phyloP scores from a whole-genome alignment of 192 early-diverging fungal genomes.

The Coemansia sp. region DNA sequence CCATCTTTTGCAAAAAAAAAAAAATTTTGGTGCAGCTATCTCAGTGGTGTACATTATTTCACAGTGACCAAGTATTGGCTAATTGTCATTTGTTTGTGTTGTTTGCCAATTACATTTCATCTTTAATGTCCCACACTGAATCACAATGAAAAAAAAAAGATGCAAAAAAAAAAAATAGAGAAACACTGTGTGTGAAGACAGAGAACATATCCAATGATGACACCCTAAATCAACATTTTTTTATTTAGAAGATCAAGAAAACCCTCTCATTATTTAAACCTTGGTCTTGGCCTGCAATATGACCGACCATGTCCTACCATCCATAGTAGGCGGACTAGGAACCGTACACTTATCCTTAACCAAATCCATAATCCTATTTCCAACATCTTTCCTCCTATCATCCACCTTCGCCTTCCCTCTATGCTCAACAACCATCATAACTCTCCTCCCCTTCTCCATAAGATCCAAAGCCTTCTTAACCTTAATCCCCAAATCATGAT shows the following conservation, averaged over 20 bases:
- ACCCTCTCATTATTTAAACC: neutral
- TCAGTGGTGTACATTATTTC: too few species aligned
- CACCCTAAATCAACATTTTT: too few species aligned
- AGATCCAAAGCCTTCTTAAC: slow-evolving; percentile 9
- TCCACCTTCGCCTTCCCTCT: neutral
- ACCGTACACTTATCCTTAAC: slow-evolving; percentile 10
- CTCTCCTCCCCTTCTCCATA: slow-evolving; percentile 27
- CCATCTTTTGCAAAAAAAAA: too few species aligned
- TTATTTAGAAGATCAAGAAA: neutral
- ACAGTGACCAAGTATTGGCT: too few species aligned
- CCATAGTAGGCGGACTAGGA: slow-evolving; percentile 10
- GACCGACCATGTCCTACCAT: slow-evolving; percentile 23
- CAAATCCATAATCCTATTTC: slow-evolving; percentile 1
- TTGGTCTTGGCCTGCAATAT: slow-evolving; percentile 25
- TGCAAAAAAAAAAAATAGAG: too few species aligned
- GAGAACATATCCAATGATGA: too few species aligned
- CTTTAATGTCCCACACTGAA: too few species aligned
- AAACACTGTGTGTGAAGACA: too few species aligned
- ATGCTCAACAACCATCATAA: slow-evolving; percentile 23
- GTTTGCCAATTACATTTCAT: too few species aligned
- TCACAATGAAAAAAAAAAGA: too few species aligned
- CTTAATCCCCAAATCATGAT: slow-evolving; percentile 38
- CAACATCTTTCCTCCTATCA: slow-evolving; percentile 9
- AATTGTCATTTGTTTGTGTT: too few species aligned
- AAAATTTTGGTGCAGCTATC: too few species aligned